These are phyloP conservation scores for Pythium monospermum DNA, from an alignment of 352 stramenopile species.

Conservation along the genomic window DNA sequence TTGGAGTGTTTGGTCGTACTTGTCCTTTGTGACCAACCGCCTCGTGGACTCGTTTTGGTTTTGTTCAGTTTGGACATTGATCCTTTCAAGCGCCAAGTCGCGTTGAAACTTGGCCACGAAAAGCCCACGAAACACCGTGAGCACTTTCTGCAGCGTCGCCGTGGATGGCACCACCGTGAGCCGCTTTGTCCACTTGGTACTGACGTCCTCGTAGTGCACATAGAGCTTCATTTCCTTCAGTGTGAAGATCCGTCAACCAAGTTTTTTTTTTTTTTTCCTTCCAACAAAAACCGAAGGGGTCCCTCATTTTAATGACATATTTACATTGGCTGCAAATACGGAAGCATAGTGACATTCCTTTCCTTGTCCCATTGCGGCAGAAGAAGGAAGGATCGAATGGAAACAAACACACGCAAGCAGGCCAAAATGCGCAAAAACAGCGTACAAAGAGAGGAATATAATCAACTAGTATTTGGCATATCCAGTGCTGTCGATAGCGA, in stretches of 20 bases:
- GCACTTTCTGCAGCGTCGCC: slow-evolving; percentile 34
- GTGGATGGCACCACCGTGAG: slow-evolving; percentile 25
- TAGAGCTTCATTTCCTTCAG: slow-evolving; percentile 38
- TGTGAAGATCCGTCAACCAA: neutral
- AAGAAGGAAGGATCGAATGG: neutral
- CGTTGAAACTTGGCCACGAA: slow-evolving; percentile 42
- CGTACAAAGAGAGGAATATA: slow-evolving; percentile 25
- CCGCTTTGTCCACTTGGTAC: slow-evolving; percentile 47
- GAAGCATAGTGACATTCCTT: neutral
- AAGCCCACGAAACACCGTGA: slow-evolving; percentile 31
- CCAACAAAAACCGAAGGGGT: slow-evolving; percentile 1
- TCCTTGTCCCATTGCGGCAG: neutral
- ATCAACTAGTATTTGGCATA: slow-evolving; percentile 29
- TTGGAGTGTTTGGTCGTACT: slow-evolving; percentile 13
- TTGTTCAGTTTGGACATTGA: slow-evolving; percentile 42
- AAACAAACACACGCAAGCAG: neutral
- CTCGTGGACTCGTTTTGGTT: slow-evolving; percentile 29
- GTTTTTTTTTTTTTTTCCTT: neutral
- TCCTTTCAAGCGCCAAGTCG: slow-evolving; percentile 20
- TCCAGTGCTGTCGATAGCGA: slow-evolving; percentile 13
- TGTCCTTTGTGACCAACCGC: slow-evolving; percentile 8
- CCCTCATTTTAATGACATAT: neutral
- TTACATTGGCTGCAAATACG: neutral
- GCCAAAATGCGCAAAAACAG: too few relatives aligned
- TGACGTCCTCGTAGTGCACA: slow-evolving; percentile 51